Base-by-base conservation (phyloP, 2,329 filamentous ascomycete genomes). In the Zalaria obscura region DNA sequence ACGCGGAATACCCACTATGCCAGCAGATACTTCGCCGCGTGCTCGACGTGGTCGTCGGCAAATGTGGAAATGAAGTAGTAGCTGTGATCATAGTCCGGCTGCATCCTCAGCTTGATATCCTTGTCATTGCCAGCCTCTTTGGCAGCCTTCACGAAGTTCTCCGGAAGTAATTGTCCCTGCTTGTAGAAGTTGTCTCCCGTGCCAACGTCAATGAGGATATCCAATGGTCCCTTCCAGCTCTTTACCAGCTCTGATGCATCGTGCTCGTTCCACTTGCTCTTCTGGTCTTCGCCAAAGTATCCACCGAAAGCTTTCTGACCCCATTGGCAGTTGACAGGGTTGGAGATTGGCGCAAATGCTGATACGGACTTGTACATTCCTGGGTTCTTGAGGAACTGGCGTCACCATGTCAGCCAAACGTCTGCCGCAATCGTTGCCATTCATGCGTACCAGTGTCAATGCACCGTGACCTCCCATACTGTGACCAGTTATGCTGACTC, bases 381-480 rank as follows among this genome's bases (percentile, higher is more conserved):
- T 0, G 91, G 88, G 65, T 96, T 82, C 68, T 85, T 89, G 40
- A 98, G 72, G 69, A 83, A 96, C 72, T 75, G 45, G 33, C 9
- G 6, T 29, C 9, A 18, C 5, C 9, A 40, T 40, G 27, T 45
- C 27, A 41, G 36, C 33, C 25, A 27, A 25, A 27, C 7, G 29
- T 18, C 5, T 28, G 8, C 8, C 8, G 26, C 29, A 25, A 10
- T 10, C 33, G 10, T 43, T 32, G 8, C 26, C 10, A n/a, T 5
- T 11, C 8, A 8, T 4, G 11, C 45, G 26, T 56, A 76, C 72
- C 52, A 96, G 66, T 36, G 88, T 94, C 52, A 98, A 69, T 36
- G 91, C 91, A 48, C 91, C 91, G 63, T 98, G 91, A 0, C 91
- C 91, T 50, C 91, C 91, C 91, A 98, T 98, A 54, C 80, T 88